These are phyloP conservation scores for Rhodocollybia butyracea DNA, from an alignment of 768 basidiomycete species.

Conservation along the genomic window DNA sequence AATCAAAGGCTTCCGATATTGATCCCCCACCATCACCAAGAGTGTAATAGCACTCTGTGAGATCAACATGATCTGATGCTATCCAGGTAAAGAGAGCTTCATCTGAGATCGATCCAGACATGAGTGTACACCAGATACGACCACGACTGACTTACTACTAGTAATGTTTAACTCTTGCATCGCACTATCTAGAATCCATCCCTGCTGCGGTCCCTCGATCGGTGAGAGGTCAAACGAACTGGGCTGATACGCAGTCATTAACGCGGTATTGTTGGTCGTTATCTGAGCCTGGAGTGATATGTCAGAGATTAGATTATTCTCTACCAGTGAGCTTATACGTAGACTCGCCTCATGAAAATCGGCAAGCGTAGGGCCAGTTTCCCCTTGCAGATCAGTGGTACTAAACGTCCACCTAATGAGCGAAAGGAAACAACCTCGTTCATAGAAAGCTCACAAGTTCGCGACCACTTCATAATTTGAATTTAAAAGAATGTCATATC, in stretches of 20 bases:
- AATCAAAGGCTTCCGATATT: not conserved
- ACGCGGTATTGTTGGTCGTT: constrained; percentile 4
- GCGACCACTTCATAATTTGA: constrained; percentile 1
- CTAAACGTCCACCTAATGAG: not conserved
- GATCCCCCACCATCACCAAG: not conserved
- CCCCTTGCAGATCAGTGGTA: not conserved
- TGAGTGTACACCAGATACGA: too few relatives aligned
- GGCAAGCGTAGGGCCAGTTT: not conserved
- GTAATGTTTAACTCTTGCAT: constrained; percentile 3
- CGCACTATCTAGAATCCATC: constrained; percentile 2
- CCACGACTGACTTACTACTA: constrained; percentile 4
- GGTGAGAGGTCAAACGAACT: not conserved
- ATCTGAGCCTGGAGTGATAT: not conserved
- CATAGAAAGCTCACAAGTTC: constrained; percentile 1
- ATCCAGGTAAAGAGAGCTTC: constrained; percentile 6
- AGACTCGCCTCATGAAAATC: constrained; percentile 2
- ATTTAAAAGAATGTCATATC: not conserved
- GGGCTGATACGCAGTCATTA: not conserved
- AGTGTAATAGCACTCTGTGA: constrained; percentile 1
- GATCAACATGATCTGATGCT: constrained; percentile 4
- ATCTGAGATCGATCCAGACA: not conserved
- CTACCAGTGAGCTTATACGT: not conserved
- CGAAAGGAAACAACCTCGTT: not conserved
- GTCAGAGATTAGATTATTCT: not conserved
- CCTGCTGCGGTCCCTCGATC: not conserved